Base-by-base conservation (phyloP, 1,284 basidiomycete species). In the Ceratorhiza oryzae-sativae region DNA sequence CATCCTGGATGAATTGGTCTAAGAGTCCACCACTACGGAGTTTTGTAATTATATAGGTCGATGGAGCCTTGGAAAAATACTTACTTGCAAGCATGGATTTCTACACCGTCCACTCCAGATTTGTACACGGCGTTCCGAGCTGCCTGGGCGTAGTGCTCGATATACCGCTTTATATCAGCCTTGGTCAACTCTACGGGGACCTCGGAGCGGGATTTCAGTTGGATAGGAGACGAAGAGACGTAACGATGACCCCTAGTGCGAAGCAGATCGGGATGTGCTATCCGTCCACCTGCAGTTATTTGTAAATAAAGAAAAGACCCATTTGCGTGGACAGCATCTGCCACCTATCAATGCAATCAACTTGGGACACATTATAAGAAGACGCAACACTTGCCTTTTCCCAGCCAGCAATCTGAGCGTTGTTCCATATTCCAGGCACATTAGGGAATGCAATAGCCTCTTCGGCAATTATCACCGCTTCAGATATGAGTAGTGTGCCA, bases 21-120 rank as follows among this genome's bases (percentile, higher is more conserved):
- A 82, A 55, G 2, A 84, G 76, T 75, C 82, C 83, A 9, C 83
- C 83, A 71, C 41, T 51, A 36, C 25, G 3, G 46, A 8, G 23
- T 45, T 27, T 41, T 46, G 9, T 18, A 9, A 39, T 18, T 13
- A 65, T 12, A 13, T 61, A 45, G 3, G 13, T 56, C 18, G 15
- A 34, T 20, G 15, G 32, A n/a, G 75, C 15, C 3, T 2, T 27
- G 0, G 9, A 41, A 42, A 39, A 55, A 39, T 3, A 30, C 51
- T 72, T 73, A 58, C 76, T 75, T 73, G 34, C 72, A 74, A 18
- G 60, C 76, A 72, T 82, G 81, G 20, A 83, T 76, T 77, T 83
- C 81, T 65, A 82, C 79, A 1, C 84, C 85, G 71, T 86, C 85
- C 71, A 85, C 86, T 2, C 84, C 85, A 2, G 85, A 84, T 51